A percentile compares a stretch with the other conserved stretches of the same genome.
Evolutionary conservation across 2,329 filamentous ascomycete species (phyloP).

Genomic region (Xylariaceae sp.): DNA sequence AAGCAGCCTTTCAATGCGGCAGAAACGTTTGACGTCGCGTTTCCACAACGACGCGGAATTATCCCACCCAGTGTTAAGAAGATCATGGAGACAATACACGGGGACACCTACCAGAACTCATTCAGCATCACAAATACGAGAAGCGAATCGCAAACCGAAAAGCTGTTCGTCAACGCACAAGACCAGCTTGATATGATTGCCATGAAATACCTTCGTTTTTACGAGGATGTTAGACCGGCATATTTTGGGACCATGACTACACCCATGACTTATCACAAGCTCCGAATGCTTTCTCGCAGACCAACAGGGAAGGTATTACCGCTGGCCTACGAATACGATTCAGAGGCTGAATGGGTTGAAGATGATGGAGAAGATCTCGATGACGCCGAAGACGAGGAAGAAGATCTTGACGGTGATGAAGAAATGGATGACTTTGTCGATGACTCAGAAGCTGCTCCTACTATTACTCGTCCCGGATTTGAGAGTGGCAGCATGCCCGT

Average conservation of each 20-base stretch:
- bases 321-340: conserved; percentile 83
- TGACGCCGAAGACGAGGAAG: conserved; percentile 70
- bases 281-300: conserved; percentile 58
- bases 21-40: conserved; percentile 53
- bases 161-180: conserved; percentile 43
- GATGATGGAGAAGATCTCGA: conserved; percentile 64
- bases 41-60: conserved; percentile 51
- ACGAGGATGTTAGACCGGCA: conserved; percentile 69
- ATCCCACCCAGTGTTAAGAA: conserved; percentile 61
- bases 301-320: conserved; percentile 63
- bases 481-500: conserved; percentile 72
- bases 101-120: conserved; percentile 41
- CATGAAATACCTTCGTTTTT: conserved; percentile 67
- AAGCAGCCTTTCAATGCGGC: conserved; percentile 50
- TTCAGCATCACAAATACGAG: conserved; percentile 38
- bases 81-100: conserved; percentile 63
- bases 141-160: conserved; percentile 49
- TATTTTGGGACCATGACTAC: conserved; percentile 78
- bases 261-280: conserved; percentile 56
- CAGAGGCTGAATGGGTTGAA: conserved; percentile 83
- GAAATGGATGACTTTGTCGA: conserved; percentile 92
- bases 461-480: conserved; percentile 47
- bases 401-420: conserved; percentile 72
- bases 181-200: conserved; percentile 54
- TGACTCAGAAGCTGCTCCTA: conserved; percentile 72